Evolutionary conservation across 441 rosid genomes (phyloP), one percentile per base, ranked within the genome.

Genomic region (Arabidopsis hybrid): DNA sequence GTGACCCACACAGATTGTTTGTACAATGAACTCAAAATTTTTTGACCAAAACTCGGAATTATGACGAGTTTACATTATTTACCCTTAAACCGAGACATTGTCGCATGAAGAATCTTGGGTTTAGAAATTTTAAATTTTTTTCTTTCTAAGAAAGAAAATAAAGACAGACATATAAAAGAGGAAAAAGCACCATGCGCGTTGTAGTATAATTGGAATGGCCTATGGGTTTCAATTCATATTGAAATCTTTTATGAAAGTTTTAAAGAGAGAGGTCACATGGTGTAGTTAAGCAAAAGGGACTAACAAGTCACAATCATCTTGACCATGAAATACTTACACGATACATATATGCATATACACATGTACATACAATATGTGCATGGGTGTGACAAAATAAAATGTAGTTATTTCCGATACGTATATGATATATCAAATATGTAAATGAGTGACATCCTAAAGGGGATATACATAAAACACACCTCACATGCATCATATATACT

Each of bases 251-350:
- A 46, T 49, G 29, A 59, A 69, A 69, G 21, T 26, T 69, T 57
- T 32, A 52, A 46, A 57, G 18, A 17, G 10, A 58, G n/a, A 5
- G 47, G 21, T 69, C 65, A 69, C 73, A 58, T 69, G 73, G 73
- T n/a, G 18, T 38, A 69, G 46, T 58, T 58, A 53, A 66, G 26
- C 14, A 40, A 67, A 53, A 67, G 61, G 52, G 42, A 40, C 42
- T 53, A 3, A 67, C 72, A 53, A 67, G 72, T 29, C 72, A 42
- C 72, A 10, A 40, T 67, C 72, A 55, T 55, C 17, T 52, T 67
- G 62, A 55, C 42, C 62, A 55, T 67, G 8, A 29, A 29, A 14
- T 42, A 51, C 71, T 40, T 67, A 51, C 70, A 36, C 18, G 32
- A 17, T 35, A 59, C 55, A 39, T 16, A 56, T 29, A 9, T 8